These are phyloP conservation scores for Vicia faba DNA, from an alignment of 306 rosid genomes.

Conservation along the genomic window DNA sequence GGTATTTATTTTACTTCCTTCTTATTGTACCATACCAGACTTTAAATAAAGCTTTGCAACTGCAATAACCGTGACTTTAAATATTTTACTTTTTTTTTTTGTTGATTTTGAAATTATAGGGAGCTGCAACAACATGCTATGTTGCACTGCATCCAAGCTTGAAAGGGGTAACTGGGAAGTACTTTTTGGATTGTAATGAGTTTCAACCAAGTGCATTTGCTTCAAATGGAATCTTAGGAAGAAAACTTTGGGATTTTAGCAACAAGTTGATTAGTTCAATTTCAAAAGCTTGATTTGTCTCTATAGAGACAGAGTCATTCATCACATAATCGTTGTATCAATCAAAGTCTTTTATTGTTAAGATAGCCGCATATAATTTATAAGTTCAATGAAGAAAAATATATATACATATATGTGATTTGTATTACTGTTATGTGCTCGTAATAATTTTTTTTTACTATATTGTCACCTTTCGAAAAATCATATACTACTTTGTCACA, in stretches of 20 bases:
- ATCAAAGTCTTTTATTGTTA: background rate
- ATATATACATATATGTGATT: no score
- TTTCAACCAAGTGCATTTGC: constrained; percentile 59
- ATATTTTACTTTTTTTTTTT: background rate
- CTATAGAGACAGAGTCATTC: background rate
- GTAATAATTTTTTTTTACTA: no score
- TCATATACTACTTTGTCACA: no score
- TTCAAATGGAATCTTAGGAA: constrained; percentile 47
- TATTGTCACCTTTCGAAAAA: no score
- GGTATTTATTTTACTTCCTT: constrained; percentile 46
- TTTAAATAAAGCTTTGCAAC: background rate
- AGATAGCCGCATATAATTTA: no score
- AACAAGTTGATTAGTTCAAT: constrained; percentile 53
- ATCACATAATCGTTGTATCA: background rate
- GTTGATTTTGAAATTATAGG: constrained; percentile 45
- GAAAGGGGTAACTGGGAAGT: constrained; percentile 75
- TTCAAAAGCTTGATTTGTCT: constrained; percentile 39
- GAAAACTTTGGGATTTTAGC: constrained; percentile 86
- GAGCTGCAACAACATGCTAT: constrained; percentile 86
- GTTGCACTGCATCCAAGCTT: constrained; percentile 78
- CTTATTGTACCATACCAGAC: background rate
- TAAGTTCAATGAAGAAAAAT: no score
- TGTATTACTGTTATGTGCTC: no score
- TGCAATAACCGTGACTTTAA: background rate
- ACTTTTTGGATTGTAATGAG: constrained; percentile 78